These are phyloP conservation scores for Botrytis aclada DNA, from an alignment of 2,329 filamentous ascomycete genomes.

Conservation along the genomic window DNA sequence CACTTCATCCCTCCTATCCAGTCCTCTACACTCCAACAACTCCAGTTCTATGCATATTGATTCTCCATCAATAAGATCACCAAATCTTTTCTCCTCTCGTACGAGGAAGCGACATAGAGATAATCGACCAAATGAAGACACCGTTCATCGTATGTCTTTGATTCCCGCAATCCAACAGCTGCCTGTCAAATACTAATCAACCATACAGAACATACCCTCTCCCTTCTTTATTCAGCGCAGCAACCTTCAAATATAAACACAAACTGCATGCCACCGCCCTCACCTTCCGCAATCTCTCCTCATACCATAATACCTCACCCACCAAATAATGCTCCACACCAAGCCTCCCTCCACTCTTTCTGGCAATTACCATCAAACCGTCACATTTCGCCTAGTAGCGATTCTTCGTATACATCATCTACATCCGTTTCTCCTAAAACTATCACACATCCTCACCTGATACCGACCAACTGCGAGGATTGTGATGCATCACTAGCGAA, in stretches of 20 bases:
- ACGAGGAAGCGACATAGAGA: slow-evolving; percentile 61
- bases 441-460: slow-evolving; percentile 25
- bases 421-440: slow-evolving; percentile 17
- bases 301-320: slow-evolving; percentile 23
- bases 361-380: slow-evolving; percentile 49
- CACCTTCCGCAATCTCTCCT: slow-evolving; percentile 26
- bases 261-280: slow-evolving; percentile 20
- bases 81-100: slow-evolving; percentile 51
- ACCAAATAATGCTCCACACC: slow-evolving; percentile 35
- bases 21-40: slow-evolving; percentile 36
- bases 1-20: slow-evolving; percentile 45
- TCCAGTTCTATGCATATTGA: slow-evolving; percentile 40
- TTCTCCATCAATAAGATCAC: slow-evolving; percentile 35
- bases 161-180: background rate
- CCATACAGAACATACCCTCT: slow-evolving; percentile 48
- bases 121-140: slow-evolving; percentile 55
- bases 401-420: slow-evolving; percentile 31
- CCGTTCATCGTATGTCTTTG: slow-evolving; percentile 33
- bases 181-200: slow-evolving; percentile 21
- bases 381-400: slow-evolving; percentile 37
- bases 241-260: slow-evolving; percentile 37
- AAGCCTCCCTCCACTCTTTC: slow-evolving; percentile 58
- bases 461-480: slow-evolving; percentile 50
- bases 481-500: slow-evolving; percentile 43
- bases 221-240: slow-evolving; percentile 57